phyloP scores from a whole-genome alignment of 1,139 yeast species.

The Protomyces inundatus region DNA sequence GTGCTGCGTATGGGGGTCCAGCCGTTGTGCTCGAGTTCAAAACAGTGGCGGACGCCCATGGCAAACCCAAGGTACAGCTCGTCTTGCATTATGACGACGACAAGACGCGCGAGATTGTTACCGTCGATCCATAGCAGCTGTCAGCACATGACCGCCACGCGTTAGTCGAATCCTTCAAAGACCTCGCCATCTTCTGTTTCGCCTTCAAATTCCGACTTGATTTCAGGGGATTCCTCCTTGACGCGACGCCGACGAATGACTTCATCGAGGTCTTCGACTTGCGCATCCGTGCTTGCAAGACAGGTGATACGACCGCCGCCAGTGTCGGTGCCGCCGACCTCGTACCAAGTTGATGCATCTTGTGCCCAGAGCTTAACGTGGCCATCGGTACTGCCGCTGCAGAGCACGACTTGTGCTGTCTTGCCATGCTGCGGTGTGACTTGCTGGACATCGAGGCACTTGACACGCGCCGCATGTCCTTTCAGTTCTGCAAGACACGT shows the following conservation, averaged over 20 bases:
- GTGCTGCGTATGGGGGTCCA: conserved; percentile 24
- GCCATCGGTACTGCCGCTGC: conserved; percentile 90
- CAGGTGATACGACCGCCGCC: conserved; percentile 18
- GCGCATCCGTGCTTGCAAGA: conserved; percentile 5
- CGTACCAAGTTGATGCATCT: conserved; percentile 34
- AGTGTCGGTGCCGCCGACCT: conserved; percentile 14
- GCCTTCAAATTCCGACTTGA: conserved; percentile 40
- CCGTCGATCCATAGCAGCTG: neutral
- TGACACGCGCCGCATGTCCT: conserved; percentile 20
- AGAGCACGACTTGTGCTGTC: conserved; percentile 44
- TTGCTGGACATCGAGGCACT: neutral
- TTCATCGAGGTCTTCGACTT: conserved; percentile 14
- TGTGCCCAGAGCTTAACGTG: conserved; percentile 81
- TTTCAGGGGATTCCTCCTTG: conserved; percentile 25
- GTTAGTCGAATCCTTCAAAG: conserved; percentile 4
- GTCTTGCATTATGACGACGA: conserved; percentile 22
- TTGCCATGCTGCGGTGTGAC: neutral
- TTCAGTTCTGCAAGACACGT: neutral
- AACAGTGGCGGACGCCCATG: neutral
- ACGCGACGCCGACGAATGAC: conserved; percentile 10
- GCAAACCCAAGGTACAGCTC: neutral
- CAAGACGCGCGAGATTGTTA: conserved; percentile 1
- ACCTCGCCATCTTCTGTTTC: conserved; percentile 34
- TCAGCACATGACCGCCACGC: neutral
- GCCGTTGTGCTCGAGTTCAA: conserved; percentile 20